A percentile compares a stretch with the other conserved stretches of the same genome.
Conservation (phyloP, 768 basidiomycete species). For the Lentinula aciculospora region DNA sequence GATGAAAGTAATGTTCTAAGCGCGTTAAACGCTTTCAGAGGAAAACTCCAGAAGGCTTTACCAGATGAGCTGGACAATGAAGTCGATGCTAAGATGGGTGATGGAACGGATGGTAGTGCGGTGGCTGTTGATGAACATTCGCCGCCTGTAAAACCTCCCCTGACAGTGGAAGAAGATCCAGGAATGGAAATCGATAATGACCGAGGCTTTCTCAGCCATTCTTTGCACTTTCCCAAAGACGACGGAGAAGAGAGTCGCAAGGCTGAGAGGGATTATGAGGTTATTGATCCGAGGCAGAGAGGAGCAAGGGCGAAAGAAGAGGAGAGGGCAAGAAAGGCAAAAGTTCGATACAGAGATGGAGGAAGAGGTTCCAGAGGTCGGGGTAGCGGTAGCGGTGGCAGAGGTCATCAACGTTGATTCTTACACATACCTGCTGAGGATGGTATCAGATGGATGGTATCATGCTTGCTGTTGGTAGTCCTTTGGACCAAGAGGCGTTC, state of each 20-base stretch:
- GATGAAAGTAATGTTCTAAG: conserved; percentile 73
- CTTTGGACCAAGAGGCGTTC: no score
- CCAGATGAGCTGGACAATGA: conserved; percentile 21
- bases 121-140: conserved; percentile 14
- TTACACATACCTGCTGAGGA: no score
- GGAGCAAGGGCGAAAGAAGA: conserved; percentile 74
- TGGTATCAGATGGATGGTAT: no score
- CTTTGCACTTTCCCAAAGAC: conserved; percentile 73
- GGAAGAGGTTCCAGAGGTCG: conserved; percentile 17
- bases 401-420: not conserved
- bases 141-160: not conserved
- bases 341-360: conserved; percentile 26
- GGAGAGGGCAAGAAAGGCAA: conserved; percentile 61
- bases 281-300: conserved; percentile 77
- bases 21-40: conserved; percentile 64
- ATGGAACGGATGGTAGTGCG: conserved; percentile 17
- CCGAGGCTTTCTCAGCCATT: conserved; percentile 66
- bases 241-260: conserved; percentile 69
- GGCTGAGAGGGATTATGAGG: conserved; percentile 83
- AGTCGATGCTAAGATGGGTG: conserved; percentile 12
- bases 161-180: conserved; percentile 31
- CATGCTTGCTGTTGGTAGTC: no score
- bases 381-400: conserved; percentile 16
- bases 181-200: conserved; percentile 79
- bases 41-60: conserved; percentile 51